Evolutionary conservation across 352 stramenopile genomes (phyloP).

Genomic region (Phytopythium kandeliae): DNA sequence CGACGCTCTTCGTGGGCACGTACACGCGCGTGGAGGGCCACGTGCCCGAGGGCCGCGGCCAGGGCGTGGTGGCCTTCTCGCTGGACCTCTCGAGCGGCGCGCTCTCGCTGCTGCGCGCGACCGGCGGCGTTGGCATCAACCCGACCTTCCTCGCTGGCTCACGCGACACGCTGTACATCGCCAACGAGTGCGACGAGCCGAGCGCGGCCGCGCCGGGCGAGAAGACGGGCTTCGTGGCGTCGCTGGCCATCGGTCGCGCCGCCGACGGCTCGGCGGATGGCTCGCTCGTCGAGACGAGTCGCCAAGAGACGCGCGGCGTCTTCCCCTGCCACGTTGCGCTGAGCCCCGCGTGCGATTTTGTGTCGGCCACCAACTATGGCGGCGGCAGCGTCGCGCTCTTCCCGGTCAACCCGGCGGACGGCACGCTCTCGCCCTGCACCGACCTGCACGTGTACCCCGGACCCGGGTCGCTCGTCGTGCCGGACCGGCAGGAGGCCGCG

Average conservation of each 20-base stretch:
- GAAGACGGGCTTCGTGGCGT: slow-evolving; percentile 51
- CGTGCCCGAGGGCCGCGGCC: slow-evolving; percentile 65
- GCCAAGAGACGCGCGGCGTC: slow-evolving; percentile 42
- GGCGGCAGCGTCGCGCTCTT: slow-evolving; percentile 58
- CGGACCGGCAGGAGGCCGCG: slow-evolving; percentile 63
- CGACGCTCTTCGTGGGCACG: slow-evolving; percentile 72
- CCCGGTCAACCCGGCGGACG: slow-evolving; percentile 39
- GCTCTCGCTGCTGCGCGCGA: slow-evolving; percentile 39
- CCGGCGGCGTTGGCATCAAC: slow-evolving; percentile 53
- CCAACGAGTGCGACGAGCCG: slow-evolving; percentile 66
- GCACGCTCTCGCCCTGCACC: slow-evolving; percentile 32
- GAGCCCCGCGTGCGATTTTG: slow-evolving; percentile 35
- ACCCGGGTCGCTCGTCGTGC: slow-evolving; percentile 31
- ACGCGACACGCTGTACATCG: slow-evolving; percentile 39
- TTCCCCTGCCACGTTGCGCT: slow-evolving; percentile 66
- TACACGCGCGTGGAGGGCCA: slow-evolving; percentile 78
- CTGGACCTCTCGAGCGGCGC: slow-evolving; percentile 46
- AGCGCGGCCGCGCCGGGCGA: slow-evolving; percentile 16
- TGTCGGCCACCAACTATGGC: slow-evolving; percentile 71
- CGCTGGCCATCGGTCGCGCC: slow-evolving; percentile 34
- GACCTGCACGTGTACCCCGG: slow-evolving; percentile 44
- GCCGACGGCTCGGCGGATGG: slow-evolving; percentile 12
- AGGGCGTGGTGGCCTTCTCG: slow-evolving; percentile 62
- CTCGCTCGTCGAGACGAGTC: slow-evolving; percentile 35
- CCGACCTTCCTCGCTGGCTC: slow-evolving; percentile 55